These are phyloP conservation scores for Saraca asoca DNA, from an alignment of 331 rosid species.

Conservation along the genomic window DNA sequence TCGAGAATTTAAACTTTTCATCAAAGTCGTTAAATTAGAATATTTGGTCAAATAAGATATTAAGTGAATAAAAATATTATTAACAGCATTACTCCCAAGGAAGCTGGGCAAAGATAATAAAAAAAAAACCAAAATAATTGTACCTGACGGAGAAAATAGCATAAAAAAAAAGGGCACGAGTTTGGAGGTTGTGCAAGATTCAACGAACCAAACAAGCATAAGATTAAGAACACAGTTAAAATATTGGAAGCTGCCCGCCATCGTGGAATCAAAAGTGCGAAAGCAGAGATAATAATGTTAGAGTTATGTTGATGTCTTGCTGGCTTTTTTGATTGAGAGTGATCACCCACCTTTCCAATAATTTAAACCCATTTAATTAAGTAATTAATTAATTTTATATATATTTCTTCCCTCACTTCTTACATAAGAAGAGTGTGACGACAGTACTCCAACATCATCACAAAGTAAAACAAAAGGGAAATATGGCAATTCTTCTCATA, in stretches of 20 bases:
- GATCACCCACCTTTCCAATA: constrained; percentile 35
- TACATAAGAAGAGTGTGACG: constrained; percentile 30
- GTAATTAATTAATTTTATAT: constrained; percentile 2
- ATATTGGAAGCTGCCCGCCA: not conserved
- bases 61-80: too few relatives aligned
- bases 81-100: not conserved
- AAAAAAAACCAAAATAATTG: not conserved
- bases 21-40: too few relatives aligned
- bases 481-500: too few relatives aligned
- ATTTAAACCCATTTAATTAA: not conserved
- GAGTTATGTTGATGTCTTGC: constrained; percentile 28
- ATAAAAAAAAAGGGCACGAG: not conserved
- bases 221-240: not conserved
- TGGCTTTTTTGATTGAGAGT: constrained; percentile 16
- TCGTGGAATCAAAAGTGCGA: constrained; percentile 25
- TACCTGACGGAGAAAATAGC: not conserved
- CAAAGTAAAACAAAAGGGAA: constrained; percentile 25
- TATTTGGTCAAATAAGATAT: too few relatives aligned
- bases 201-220: not conserved
- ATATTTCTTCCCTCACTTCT: constrained; percentile 28
- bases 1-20: too few relatives aligned
- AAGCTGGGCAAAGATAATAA: not conserved
- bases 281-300: constrained; percentile 11
- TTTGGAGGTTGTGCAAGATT: not conserved
- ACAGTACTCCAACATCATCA: not conserved